Base-by-base conservation (phyloP, 1,284 basidiomycete genomes). In the Coriolopsis trogii region DNA sequence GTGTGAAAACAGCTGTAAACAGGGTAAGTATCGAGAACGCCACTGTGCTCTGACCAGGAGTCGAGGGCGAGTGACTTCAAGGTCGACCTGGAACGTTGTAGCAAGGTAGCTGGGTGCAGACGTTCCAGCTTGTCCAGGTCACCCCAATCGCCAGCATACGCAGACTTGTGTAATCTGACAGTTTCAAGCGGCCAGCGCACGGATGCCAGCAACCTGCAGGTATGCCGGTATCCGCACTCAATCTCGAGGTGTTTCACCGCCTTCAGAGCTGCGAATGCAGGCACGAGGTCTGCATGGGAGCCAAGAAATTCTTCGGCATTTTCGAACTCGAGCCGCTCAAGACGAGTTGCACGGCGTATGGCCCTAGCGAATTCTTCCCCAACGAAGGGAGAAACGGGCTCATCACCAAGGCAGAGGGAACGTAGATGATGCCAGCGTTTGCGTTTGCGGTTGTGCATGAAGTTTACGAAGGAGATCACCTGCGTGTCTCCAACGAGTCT, bases 171-270 rank as follows among this genome's bases (percentile, higher is more conserved):
- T 12, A 52, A 24, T 4, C 18, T 30, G 6, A 21, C 40, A 7
- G 8, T 43, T 26, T 52, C 51, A 3, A 52, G 40, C 10, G 51
- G 45, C 51, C 51, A 52, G 13, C 28, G 51, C 51, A 47, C 43
- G 7, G 51, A 44, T 24, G 46, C 51, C 13, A 52, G 12, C 51
- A 52, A 47, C 16, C 51, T 28, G 24, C 51, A 52, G 0, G 51
- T 38, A 24, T 52, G 45, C 26, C 47, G 51, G 21, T 43, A 47
- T 13, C 39, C 51, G n/a, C 29, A 21, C 3, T 43, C 18, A 23
- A 52, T 31, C n/a, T 24, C 34, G 33, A 52, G 16, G 41, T 47
- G 40, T 15, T 39, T 52, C n/a, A 52, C 41, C 21, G n/a, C 43
- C 34, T 29, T 36, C 36, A 52, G 16, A 18, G 51, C 44, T 8